These are phyloP conservation scores for Penicillium simplicissimum DNA, from an alignment of 495 filamentous ascomycete species.

Conservation along the genomic window DNA sequence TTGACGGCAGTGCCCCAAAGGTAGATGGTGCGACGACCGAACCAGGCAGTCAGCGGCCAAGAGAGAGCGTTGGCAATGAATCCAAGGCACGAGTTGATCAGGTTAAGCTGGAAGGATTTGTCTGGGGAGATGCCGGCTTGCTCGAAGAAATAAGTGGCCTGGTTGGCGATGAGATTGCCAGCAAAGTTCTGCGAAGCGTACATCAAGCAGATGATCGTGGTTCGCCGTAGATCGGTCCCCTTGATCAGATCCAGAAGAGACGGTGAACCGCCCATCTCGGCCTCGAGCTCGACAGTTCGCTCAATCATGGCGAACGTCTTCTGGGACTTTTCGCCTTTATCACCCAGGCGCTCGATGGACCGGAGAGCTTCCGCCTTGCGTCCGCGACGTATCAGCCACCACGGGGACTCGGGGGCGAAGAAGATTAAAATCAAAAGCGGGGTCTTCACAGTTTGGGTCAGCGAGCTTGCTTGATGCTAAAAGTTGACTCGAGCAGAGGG, in stretches of 20 bases:
- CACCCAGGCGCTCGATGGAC: conserved; percentile 62
- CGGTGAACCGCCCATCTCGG: conserved; percentile 56
- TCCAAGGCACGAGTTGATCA: conserved; percentile 42
- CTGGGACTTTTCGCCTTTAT: conserved; percentile 55
- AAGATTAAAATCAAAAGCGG: conserved; percentile 65
- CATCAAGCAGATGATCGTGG: conserved; percentile 65
- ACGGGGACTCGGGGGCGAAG: conserved; percentile 67
- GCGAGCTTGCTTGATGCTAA: background rate
- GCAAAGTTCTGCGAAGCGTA: conserved; percentile 42
- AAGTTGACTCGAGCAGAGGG: background rate
- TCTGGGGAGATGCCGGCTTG: conserved; percentile 29
- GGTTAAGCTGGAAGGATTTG: conserved; percentile 36
- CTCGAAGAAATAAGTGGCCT: conserved; percentile 33
- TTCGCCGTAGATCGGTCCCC: conserved; percentile 65
- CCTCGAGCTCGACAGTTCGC: conserved; percentile 67
- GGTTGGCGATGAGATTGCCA: conserved; percentile 33
- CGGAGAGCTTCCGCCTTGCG: conserved; percentile 61
- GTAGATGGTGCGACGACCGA: conserved; percentile 51
- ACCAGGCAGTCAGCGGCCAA: conserved; percentile 30
- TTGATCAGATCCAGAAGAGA: conserved; percentile 66
- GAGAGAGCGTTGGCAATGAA: conserved; percentile 34
- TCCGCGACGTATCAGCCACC: conserved; percentile 58
- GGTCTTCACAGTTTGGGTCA: conserved; percentile 26
- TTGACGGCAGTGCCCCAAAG: conserved; percentile 44
- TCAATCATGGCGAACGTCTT: conserved; percentile 74